Evolutionary conservation across 1,139 yeast species (phyloP).

Genomic region (Saccharomyces uvarum): DNA sequence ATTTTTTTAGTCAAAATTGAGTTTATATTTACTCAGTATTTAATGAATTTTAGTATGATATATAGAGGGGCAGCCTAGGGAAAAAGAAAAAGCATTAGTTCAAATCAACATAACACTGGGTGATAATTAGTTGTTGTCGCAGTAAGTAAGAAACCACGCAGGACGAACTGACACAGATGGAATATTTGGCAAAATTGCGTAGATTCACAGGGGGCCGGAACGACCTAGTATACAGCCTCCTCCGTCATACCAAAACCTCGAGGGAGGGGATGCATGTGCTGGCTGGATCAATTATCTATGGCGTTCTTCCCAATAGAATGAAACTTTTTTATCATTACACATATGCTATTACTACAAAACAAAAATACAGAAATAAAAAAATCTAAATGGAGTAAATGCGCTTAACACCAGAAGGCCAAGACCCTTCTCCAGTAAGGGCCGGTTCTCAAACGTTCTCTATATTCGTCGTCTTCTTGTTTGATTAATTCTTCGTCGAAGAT

Average conservation of each 20-base stretch:
- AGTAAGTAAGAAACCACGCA: neutral
- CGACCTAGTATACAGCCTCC: too few relatives aligned
- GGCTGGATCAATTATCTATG: neutral
- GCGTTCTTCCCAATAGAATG: neutral
- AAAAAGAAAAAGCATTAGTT: neutral
- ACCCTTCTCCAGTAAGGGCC: conserved; percentile 16
- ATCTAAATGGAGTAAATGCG: neutral
- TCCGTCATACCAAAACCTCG: too few relatives aligned
- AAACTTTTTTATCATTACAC: neutral
- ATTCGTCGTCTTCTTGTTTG: conserved; percentile 52
- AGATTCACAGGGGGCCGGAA: too few relatives aligned
- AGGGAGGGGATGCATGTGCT: too few relatives aligned
- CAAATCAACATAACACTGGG: neutral
- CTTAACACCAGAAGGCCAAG: conserved; percentile 20
- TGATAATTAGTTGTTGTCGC: neutral
- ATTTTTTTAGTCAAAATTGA: neutral
- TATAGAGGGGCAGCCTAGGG: too few relatives aligned
- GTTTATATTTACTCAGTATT: neutral
- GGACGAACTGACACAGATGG: neutral
- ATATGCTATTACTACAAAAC: neutral
- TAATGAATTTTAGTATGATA: neutral
- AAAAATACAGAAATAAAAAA: neutral
- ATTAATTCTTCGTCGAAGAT: conserved; percentile 59
- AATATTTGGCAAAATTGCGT: neutral
- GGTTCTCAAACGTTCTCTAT: conserved; percentile 25